Base-by-base conservation (phyloP, 1,139 yeast genomes). In the Pichia sp. region DNA sequence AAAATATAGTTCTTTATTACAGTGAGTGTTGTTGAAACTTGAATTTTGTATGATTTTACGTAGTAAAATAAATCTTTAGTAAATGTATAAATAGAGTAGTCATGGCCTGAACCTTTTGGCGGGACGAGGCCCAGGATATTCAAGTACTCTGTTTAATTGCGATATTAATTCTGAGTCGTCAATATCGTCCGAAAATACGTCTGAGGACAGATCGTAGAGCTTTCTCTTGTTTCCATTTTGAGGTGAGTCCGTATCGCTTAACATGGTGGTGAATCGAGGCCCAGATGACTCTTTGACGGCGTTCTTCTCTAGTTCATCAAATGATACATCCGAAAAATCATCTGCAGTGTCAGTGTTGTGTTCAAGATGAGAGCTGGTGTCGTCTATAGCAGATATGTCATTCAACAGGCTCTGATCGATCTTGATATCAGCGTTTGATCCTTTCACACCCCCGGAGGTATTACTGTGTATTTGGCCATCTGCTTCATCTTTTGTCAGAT, bases 181-280 rank as follows among this genome's bases (percentile, higher is more conserved):
- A n/a, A 51, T 47, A 26, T 52, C 51, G 41, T 55, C 58, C 1
- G 57, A 54, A 36, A 55, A 55, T 3, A 30, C n/a, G 39, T 55
- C 57, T 13, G 50, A 46, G 3, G 54, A 51, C 25, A 48, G 36
- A 13, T 46, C 48, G 21, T 36, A 36, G 4, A 41, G 30, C 22
- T 34, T 30, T 31, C 52, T 39, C n/a, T 41, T 49, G 13, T 22
- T 34, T 12, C n/a, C 37, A 7, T 16, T 34, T 34, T 16, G 25
- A n/a, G 8, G 7, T 12, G 9, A 18, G 10, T 18, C 9, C 13
- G 13, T 8, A 8, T 39, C 42, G 13, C 16, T 19, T 9, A n/a
- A 34, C 25, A 18, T 13, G 13, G 44, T 21, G 28, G 31, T 12
- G n/a, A 13, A 5, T 9, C 7, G 23, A 9, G 43, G 5, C 3